Evolutionary conservation across 768 basidiomycete species (phyloP).

Genomic region (Boletus huronensis): DNA sequence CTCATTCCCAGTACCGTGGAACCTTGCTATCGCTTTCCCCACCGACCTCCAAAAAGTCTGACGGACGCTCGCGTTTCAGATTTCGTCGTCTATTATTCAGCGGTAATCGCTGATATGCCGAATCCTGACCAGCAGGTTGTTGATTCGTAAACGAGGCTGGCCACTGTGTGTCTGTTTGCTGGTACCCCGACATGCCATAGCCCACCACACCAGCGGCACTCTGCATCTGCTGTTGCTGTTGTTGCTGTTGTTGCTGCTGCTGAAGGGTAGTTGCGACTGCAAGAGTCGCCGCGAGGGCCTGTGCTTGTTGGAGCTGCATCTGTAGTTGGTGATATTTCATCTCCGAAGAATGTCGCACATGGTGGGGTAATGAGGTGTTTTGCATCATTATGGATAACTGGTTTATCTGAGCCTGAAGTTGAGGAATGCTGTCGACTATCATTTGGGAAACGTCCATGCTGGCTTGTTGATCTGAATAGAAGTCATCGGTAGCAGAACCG

Average conservation of each 20-base stretch:
- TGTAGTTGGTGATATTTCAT: constrained; percentile 81
- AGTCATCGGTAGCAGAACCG: constrained; percentile 50
- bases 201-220: constrained; percentile 31
- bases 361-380: constrained; percentile 67
- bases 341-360: constrained; percentile 76
- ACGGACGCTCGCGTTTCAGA: constrained; percentile 77
- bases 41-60: constrained; percentile 77
- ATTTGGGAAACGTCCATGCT: constrained; percentile 68
- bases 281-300: constrained; percentile 63
- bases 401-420: constrained; percentile 81
- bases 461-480: constrained; percentile 72
- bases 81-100: constrained; percentile 77
- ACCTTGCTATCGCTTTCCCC: constrained; percentile 62
- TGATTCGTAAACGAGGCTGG: constrained; percentile 56
- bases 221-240: constrained; percentile 46
- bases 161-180: constrained; percentile 37
- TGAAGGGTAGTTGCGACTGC: constrained; percentile 55
- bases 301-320: constrained; percentile 76
- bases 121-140: constrained; percentile 67
- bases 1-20: constrained; percentile 74
- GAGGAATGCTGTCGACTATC: constrained; percentile 71
- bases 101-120: constrained; percentile 83
- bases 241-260: constrained; percentile 54
- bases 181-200: constrained; percentile 44
- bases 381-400: constrained; percentile 79